Base-by-base conservation (phyloP, 1,284 basidiomycete species). In the Trichosporon coremiiforme region DNA sequence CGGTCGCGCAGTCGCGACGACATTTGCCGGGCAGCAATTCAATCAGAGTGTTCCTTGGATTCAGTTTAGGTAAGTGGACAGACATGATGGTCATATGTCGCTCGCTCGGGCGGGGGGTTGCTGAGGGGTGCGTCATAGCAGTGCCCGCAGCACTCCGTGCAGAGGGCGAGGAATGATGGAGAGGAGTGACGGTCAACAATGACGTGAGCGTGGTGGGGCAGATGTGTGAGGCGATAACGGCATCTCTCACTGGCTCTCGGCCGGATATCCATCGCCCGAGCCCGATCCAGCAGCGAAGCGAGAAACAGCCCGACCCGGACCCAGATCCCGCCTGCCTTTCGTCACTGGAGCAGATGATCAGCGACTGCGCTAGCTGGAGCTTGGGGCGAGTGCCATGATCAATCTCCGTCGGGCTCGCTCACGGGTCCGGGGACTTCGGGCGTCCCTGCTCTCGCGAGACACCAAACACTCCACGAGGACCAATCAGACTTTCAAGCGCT, bases 391-490 rank as follows among this genome's bases (percentile, higher is more conserved):
- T 15, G 13, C 15, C 15, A n/a, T 45, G 41, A 15, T 45, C 41
- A 15, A 53, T 53, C n/a, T 53, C 20, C 47, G 47, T 53, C 47
- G 47, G n/a, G 47, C 41, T 45, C 41, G n/a, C n/a, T n/a, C n/a
- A n/a, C n/a, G n/a, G n/a, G n/a, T n/a, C n/a, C n/a, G n/a, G 20
- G n/a, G n/a, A n/a, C n/a, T n/a, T n/a, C n/a, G n/a, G n/a, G n/a
- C n/a, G n/a, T n/a, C n/a, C 47, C 47, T 53, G n/a, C 4, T 53
- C 47, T 53, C 20, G n/a, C 22, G 47, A 53, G 20, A 53, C 47
- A 53, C 20, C n/a, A 22, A 53, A 53, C 47, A 53, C 20, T 22
- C 20, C 47, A 20, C 47, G 47, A 53, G 6, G 20, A 3, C 47
- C 47, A 12, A 53, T 9, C 47, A 53, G 20, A 53, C n/a, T n/a